phyloP scores from a whole-genome alignment of 1,284 basidiomycete species.

The Exobasidium cylindrosporum region DNA sequence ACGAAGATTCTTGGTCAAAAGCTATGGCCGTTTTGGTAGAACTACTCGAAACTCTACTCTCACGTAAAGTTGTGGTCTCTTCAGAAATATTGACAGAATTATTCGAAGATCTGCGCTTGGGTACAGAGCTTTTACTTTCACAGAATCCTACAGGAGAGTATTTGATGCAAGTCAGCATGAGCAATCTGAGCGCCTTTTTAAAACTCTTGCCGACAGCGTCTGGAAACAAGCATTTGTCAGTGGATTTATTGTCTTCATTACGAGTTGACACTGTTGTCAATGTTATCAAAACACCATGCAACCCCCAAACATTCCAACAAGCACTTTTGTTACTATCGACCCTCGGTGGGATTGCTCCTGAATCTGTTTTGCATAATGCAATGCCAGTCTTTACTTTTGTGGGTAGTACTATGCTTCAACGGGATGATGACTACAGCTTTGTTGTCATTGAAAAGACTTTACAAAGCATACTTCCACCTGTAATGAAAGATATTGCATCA shows the following conservation, averaged over 20 bases:
- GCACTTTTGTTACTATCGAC: slow-evolving; percentile 84
- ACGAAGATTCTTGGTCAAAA: background rate
- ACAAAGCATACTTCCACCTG: slow-evolving; percentile 86
- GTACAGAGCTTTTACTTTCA: slow-evolving; percentile 64
- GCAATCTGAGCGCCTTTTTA: slow-evolving; percentile 62
- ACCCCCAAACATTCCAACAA: slow-evolving; percentile 92
- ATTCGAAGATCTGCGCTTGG: slow-evolving; percentile 70
- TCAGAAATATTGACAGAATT: slow-evolving; percentile 72
- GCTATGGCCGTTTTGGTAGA: slow-evolving; percentile 44
- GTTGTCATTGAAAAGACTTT: slow-evolving; percentile 93
- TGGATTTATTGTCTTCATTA: slow-evolving; percentile 36
- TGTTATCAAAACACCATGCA: slow-evolving; percentile 63
- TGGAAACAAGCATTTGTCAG: slow-evolving; percentile 2
- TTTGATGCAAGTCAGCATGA: slow-evolving; percentile 75
- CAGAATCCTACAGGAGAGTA: slow-evolving; percentile 66
- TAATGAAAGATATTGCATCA: slow-evolving; percentile 71
- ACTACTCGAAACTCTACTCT: slow-evolving; percentile 70
- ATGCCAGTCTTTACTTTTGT: slow-evolving; percentile 99
- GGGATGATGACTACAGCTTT: slow-evolving; percentile 93
- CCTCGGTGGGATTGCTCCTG: slow-evolving; percentile 78
- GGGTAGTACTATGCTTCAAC: slow-evolving; percentile 91
- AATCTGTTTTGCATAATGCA: slow-evolving; percentile 86
- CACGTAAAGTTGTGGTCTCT: slow-evolving; percentile 63
- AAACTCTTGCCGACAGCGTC: background rate
- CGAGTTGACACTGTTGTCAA: slow-evolving; percentile 47